Conservation (phyloP, 768 basidiomycete species). For the Tulasnella sp. region DNA sequence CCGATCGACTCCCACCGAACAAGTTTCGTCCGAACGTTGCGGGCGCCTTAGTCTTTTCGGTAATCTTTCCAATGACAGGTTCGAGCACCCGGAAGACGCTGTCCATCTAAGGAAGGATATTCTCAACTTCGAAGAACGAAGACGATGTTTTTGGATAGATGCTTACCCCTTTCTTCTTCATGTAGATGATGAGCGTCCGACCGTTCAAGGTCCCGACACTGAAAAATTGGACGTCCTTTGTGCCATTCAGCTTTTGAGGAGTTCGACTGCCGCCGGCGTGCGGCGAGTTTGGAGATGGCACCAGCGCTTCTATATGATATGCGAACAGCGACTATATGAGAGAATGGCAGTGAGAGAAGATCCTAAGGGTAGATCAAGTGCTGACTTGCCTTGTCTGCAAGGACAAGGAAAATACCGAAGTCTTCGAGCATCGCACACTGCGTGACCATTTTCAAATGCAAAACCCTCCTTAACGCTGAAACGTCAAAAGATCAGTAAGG, state of each 20-base stretch:
- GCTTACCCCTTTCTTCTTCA: conserved; percentile 82
- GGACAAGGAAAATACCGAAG: conserved; percentile 90
- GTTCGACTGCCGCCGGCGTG: conserved; percentile 57
- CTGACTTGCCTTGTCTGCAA: conserved; percentile 68
- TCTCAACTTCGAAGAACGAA: background rate
- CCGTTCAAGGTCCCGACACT: conserved; percentile 79
- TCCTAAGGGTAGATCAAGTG: background rate
- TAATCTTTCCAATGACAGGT: conserved; percentile 84
- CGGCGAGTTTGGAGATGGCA: conserved; percentile 64
- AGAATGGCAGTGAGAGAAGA: background rate
- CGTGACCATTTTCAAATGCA: conserved; percentile 88
- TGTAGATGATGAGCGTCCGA: conserved; percentile 84
- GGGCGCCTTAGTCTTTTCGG: conserved; percentile 59
- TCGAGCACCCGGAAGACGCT: conserved; percentile 97
- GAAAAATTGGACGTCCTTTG: conserved; percentile 92
- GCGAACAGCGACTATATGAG: conserved; percentile 64
- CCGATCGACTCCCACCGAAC: conserved; percentile 69
- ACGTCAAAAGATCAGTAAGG: background rate
- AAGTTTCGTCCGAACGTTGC: conserved; percentile 61
- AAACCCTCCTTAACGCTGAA: conserved; percentile 79
- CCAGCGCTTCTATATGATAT: conserved; percentile 91
- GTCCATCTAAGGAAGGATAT: conserved; percentile 40
- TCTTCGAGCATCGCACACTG: conserved; percentile 95
- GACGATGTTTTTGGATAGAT: background rate
- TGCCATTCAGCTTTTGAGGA: conserved; percentile 83